Base-by-base conservation (phyloP, 2,329 filamentous ascomycete genomes). In the Fusarium heterosporum region DNA sequence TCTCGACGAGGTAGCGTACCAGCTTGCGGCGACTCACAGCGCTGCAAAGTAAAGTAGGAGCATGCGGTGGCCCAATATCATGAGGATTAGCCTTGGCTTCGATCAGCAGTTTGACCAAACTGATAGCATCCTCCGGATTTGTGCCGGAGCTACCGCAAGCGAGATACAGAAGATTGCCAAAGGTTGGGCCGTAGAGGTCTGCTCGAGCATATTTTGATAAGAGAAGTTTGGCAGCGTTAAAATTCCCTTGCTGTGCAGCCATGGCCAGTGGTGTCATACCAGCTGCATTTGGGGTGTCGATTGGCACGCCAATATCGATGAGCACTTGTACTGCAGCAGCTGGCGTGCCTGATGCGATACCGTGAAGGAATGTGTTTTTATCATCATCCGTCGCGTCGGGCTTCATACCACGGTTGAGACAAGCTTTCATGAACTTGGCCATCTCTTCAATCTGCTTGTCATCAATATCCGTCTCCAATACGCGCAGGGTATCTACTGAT, bases 111-210 rank as follows among this genome's bases (percentile, higher is more conserved):
- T 38, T 38, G 1, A 48, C 9, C 4, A 48, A 3, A 4, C 3
- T 10, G 11, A 14, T 13, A 4, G 36, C 8, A 8, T 48, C 22
- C 2, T 6, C 7, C 2, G 11, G 4, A 2, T 1, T 3, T 4
- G 3, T 6, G 3, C 3, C 8, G 2, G 28, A 6, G 11, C 2
- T 16, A 10, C 16, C 14, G 12, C 32, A 39, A 5, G 10, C 34
- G 2, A 40, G 11, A n/a, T 22, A 17, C 1, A 39, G 8, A 2
- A 50, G 17, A 19, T n/a, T 50, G 8, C 47, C 47, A 30, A 22
- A 22, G 4, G 4, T 16, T 4, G 34, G 36, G 4, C 17, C 13
- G 11, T 6, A n/a, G 2, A 50, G 7, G 7, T 19, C 17, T 25
- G 34, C 36, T 3, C 25, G 9, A n/a, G 36, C 36, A n/a, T 26